Percentiles rank a stretch among this genome's conserved stretches.
These are phyloP conservation scores for Candida ortonii DNA, from an alignment of 805 yeast genomes.

Conservation along the genomic window DNA sequence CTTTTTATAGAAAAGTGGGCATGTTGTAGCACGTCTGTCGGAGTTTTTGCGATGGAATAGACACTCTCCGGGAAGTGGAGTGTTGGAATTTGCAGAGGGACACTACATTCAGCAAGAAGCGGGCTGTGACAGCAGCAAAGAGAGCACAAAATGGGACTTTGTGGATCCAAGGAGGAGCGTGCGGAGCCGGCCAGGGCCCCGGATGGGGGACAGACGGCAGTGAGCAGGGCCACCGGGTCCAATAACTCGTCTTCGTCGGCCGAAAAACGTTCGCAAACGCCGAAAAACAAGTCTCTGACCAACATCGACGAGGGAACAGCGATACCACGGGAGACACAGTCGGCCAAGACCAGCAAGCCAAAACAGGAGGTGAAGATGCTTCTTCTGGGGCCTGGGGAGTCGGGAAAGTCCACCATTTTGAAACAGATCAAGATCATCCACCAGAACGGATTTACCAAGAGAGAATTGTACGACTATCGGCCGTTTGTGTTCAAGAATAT, in stretches of 20 bases:
- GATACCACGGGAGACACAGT: background rate
- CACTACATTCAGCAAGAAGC: too few relatives aligned
- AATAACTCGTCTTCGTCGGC: conserved; percentile 6
- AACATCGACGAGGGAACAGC: conserved; percentile 1
- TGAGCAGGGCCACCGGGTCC: conserved; percentile 1
- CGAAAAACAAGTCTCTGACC: conserved; percentile 1
- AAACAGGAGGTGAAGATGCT: conserved; percentile 66
- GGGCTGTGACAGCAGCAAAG: too few relatives aligned
- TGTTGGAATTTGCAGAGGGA: too few relatives aligned
- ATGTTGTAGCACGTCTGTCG: too few relatives aligned
- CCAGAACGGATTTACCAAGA: conserved; percentile 65
- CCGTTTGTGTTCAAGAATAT: conserved; percentile 79
- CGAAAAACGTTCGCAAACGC: conserved; percentile 4
- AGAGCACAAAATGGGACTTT: conserved; percentile 29
- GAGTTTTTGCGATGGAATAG: too few relatives aligned
- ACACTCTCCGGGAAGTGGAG: conserved; percentile 4
- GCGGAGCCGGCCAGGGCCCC: conserved; percentile 3
- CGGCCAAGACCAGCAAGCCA: conserved; percentile 10
- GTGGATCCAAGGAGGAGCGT: conserved; percentile 27
- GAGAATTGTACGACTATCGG: conserved; percentile 70
- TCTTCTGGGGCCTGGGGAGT: conserved; percentile 83
- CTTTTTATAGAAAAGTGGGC: too few relatives aligned
- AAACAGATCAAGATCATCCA: conserved; percentile 80
- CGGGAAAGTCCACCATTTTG: conserved; percentile 77
- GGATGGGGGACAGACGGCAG: conserved; percentile 1